Conservation (phyloP, 768 basidiomycete species). For the Termitomyces sp. region DNA sequence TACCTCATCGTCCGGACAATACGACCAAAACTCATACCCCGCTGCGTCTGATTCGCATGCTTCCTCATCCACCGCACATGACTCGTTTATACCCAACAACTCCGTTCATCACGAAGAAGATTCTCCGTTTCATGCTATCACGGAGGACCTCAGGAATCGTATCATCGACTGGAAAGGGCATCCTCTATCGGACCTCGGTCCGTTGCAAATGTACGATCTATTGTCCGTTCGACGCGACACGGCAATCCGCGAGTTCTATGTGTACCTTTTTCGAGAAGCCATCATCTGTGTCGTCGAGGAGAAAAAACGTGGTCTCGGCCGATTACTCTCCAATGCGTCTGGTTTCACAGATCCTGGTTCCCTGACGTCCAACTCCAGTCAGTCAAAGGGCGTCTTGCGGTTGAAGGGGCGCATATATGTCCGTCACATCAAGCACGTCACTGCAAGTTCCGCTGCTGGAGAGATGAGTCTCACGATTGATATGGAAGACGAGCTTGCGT, state of each 20-base stretch:
- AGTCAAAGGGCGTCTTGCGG: conserved; percentile 69
- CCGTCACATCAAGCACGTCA: conserved; percentile 87
- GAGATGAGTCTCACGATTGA: conserved; percentile 95
- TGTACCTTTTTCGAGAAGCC: conserved; percentile 96
- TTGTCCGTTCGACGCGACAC: conserved; percentile 84
- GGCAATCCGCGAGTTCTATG: conserved; percentile 89
- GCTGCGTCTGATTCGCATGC: conserved; percentile 27
- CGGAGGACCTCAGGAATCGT: conserved; percentile 83
- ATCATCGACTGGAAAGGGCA: conserved; percentile 98
- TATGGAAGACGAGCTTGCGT: conserved; percentile 96
- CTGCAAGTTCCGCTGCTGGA: conserved; percentile 68
- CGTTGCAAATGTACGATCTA: conserved; percentile 88
- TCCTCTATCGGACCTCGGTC: conserved; percentile 82
- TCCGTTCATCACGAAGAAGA: conserved; percentile 53
- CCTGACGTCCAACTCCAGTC: conserved; percentile 29
- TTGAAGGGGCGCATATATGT: conserved; percentile 96
- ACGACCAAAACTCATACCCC: conserved; percentile 23
- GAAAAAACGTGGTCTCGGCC: conserved; percentile 77
- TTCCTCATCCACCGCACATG: conserved; percentile 27
- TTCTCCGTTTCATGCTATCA: conserved; percentile 77
- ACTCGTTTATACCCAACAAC: conserved; percentile 23
- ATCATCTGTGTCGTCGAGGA: conserved; percentile 99
- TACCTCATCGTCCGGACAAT: conserved; percentile 25
- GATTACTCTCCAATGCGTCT: conserved; percentile 64
- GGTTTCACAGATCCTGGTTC: conserved; percentile 48